Evolutionary conservation across 225 moss, liverwort and hornwort species (phyloP).

Genomic region (Straminergon stramineum): DNA sequence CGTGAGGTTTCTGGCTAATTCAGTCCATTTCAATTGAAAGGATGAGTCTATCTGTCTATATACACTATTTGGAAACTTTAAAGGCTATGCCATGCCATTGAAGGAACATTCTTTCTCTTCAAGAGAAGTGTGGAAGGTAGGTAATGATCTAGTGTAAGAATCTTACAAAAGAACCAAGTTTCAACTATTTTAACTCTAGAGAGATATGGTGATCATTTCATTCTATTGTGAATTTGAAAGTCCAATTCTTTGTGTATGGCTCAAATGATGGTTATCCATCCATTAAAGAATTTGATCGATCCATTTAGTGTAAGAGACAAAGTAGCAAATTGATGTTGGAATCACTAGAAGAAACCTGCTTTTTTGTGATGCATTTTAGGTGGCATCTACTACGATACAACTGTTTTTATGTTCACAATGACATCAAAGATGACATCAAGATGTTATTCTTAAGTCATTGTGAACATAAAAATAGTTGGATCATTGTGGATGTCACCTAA

Average conservation of each 20-base stretch:
- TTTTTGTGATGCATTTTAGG: no score
- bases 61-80: slow-evolving; percentile 1
- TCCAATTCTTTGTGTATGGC: neutral
- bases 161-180: neutral
- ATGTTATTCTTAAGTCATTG: no score
- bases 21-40: neutral
- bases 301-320: neutral
- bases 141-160: neutral
- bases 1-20: neutral
- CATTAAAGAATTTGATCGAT: neutral
- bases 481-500: no score
- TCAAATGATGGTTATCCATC: neutral
- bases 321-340: neutral
- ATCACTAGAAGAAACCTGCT: no score
- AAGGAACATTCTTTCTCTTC: neutral
- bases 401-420: no score
- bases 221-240: neutral
- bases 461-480: no score
- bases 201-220: neutral
- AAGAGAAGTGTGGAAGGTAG: neutral
- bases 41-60: neutral
- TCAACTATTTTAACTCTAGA: neutral
- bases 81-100: neutral
- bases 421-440: no score
- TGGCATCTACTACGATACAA: no score